These are phyloP conservation scores for Saturnispora zaruensis DNA, from an alignment of 805 yeast species.

Conservation along the genomic window DNA sequence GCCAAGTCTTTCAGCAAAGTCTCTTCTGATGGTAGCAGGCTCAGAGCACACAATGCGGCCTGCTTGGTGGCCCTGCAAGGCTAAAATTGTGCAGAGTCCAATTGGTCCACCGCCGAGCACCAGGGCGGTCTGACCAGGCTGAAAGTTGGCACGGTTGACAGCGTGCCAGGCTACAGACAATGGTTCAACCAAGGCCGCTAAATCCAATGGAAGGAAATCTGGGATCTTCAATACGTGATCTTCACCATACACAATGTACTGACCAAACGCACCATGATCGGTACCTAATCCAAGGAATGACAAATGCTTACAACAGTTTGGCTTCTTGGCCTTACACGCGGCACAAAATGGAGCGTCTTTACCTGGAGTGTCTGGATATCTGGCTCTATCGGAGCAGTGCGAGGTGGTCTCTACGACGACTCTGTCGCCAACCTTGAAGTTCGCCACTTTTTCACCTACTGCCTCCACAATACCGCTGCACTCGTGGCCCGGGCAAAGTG, in stretches of 20 bases:
- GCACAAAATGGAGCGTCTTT: conserved; percentile 31
- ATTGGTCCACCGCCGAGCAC: conserved; percentile 58
- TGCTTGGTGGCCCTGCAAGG: conserved; percentile 40
- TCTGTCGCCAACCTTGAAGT: conserved; percentile 42
- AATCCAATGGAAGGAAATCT: conserved; percentile 26
- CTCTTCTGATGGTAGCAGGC: conserved; percentile 54
- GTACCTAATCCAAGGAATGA: conserved; percentile 44
- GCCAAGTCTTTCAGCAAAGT: conserved; percentile 43
- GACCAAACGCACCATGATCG: conserved; percentile 39
- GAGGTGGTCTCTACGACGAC: conserved; percentile 59
- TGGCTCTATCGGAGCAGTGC: conserved; percentile 33
- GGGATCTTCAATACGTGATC: conserved; percentile 30
- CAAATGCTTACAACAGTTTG: conserved; percentile 38
- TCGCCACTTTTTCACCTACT: conserved; percentile 39
- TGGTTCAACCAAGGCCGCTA: conserved; percentile 49
- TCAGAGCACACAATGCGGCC: conserved; percentile 49
- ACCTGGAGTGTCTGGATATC: conserved; percentile 25
- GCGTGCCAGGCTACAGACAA: conserved; percentile 56
- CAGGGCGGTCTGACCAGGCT: conserved; percentile 37
- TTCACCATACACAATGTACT: conserved; percentile 31
- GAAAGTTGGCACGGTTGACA: conserved; percentile 37
- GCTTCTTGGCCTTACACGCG: conserved; percentile 35
- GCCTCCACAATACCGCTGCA: conserved; percentile 26
- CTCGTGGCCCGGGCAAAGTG: conserved; percentile 32
- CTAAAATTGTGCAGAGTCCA: conserved; percentile 51